Conservation (phyloP, 2,329 filamentous ascomycete genomes). For the Aspergillus sp. region DNA sequence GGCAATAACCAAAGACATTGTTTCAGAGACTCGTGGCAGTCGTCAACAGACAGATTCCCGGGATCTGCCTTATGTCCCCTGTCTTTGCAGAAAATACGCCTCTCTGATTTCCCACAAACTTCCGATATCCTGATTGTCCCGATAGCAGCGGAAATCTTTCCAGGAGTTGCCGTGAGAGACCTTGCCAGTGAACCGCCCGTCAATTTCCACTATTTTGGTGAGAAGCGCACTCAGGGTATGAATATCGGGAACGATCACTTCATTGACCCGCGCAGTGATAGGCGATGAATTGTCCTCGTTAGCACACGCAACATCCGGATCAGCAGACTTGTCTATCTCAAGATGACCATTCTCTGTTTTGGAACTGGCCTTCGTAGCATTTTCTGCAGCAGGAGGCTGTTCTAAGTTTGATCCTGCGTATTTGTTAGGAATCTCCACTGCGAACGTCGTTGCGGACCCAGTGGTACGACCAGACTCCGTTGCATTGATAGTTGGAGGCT, state of each 20-base stretch:
- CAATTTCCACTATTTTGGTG: conserved; percentile 37
- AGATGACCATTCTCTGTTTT: not conserved
- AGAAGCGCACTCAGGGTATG: conserved; percentile 28
- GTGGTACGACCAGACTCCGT: not conserved
- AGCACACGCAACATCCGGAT: not conserved
- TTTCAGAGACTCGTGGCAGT: too few relatives aligned
- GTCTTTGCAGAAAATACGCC: conserved; percentile 39
- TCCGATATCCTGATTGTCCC: conserved; percentile 48
- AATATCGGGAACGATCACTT: conserved; percentile 26
- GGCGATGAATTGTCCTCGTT: not conserved
- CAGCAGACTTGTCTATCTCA: not conserved
- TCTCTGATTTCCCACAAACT: conserved; percentile 45
- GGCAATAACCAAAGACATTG: not conserved
- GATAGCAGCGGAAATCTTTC: conserved; percentile 44
- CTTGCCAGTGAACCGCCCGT: conserved; percentile 34
- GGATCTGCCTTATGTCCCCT: not conserved
- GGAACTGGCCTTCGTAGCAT: not conserved
- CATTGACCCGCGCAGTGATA: not conserved
- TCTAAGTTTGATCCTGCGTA: not conserved
- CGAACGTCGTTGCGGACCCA: not conserved
- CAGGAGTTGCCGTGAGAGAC: conserved; percentile 40
- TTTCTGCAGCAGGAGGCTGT: not conserved
- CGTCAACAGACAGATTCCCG: not conserved
- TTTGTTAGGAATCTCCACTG: not conserved
- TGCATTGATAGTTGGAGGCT: not conserved